These are phyloP conservation scores for Aegle marmelos DNA, from an alignment of 345 rosid genomes.

Conservation along the genomic window DNA sequence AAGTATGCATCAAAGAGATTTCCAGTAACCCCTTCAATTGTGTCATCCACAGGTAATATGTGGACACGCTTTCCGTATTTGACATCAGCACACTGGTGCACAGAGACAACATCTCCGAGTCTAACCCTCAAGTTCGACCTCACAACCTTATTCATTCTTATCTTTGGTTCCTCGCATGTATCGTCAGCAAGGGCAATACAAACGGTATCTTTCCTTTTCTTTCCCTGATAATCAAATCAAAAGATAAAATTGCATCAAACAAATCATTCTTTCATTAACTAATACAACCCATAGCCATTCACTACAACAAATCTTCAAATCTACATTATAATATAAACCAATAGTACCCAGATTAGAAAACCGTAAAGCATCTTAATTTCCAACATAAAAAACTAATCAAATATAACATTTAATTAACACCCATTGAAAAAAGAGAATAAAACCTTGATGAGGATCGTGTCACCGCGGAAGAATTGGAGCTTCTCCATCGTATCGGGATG, in stretches of 20 bases:
- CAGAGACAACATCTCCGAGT: conserved; percentile 84
- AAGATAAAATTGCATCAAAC: background rate
- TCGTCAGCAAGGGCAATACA: conserved; percentile 90
- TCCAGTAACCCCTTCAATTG: conserved; percentile 89
- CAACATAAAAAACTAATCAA: background rate
- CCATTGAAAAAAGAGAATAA: background rate
- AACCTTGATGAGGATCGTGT: conserved; percentile 90
- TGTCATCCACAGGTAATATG: conserved; percentile 87
- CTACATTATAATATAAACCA: background rate
- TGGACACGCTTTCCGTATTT: conserved; percentile 94
- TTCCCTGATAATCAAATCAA: conserved; percentile 45
- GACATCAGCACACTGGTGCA: conserved; percentile 89
- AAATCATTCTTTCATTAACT: background rate
- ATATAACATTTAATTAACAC: background rate
- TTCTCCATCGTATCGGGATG: conserved; percentile 95
- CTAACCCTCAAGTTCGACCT: conserved; percentile 90
- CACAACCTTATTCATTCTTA: conserved; percentile 87
- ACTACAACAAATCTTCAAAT: background rate
- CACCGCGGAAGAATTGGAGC: conserved; percentile 97
- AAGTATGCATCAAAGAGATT: conserved; percentile 91
- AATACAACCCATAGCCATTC: background rate
- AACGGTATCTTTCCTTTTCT: conserved; percentile 78
- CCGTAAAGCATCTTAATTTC: background rate
- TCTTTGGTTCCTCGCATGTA: conserved; percentile 77
- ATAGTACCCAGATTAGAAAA: background rate